A percentile compares a stretch with the other conserved stretches of the same genome.
phyloP scores from a whole-genome alignment of 805 yeast genomes.

The Nakazawaea ernobii region DNA sequence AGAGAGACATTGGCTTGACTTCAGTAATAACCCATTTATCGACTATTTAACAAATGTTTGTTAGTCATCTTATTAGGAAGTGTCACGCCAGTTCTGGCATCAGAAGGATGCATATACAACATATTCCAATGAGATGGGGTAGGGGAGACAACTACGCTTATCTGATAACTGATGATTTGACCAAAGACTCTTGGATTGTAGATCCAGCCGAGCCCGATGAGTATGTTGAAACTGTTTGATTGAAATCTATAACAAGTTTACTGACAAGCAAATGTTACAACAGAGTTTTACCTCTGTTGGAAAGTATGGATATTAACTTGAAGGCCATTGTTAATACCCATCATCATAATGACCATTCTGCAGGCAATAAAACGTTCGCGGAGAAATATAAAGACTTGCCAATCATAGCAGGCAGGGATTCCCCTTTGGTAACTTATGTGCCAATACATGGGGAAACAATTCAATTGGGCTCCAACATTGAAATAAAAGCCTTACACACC shows the following conservation, averaged over 20 bases:
- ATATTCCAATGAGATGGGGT: constrained; percentile 94
- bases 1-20: no score
- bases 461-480: constrained; percentile 56
- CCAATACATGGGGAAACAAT: constrained; percentile 62
- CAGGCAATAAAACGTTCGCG: constrained; percentile 51
- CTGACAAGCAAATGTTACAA: neutral
- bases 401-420: constrained; percentile 79
- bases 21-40: no score
- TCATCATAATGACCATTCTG: constrained; percentile 94
- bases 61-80: neutral
- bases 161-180: constrained; percentile 59
- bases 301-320: constrained; percentile 40
- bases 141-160: constrained; percentile 89
- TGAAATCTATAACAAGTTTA: neutral
- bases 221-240: constrained; percentile 13
- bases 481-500: constrained; percentile 80
- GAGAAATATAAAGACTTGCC: constrained; percentile 42
- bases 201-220: constrained; percentile 91
- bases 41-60: no score
- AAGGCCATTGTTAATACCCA: constrained; percentile 89
- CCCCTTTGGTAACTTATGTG: constrained; percentile 64
- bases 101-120: constrained; percentile 71
- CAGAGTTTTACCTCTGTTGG: constrained; percentile 37
- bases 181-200: constrained; percentile 71
- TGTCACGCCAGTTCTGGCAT: neutral